These are phyloP conservation scores for Nigrospora oryzae DNA, from an alignment of 2,329 filamentous ascomycete species.

Conservation along the genomic window DNA sequence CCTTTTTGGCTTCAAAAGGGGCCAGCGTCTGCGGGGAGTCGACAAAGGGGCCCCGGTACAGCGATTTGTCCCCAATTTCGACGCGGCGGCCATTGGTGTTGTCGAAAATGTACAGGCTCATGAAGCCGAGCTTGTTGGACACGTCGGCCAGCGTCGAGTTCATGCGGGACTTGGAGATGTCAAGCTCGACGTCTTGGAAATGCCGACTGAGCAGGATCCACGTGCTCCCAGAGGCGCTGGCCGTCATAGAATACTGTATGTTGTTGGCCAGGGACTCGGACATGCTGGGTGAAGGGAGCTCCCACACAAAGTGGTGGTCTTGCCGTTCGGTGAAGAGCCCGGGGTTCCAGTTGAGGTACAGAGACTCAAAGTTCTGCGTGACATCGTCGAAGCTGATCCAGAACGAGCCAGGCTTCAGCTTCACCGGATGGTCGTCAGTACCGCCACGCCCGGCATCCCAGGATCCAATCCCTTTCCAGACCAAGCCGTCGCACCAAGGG, in stretches of 20 bases:
- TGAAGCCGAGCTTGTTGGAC: conserved; percentile 63
- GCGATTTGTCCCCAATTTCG: conserved; percentile 61
- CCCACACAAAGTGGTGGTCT: conserved; percentile 87
- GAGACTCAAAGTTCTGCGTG: conserved; percentile 84
- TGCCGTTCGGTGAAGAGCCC: conserved; percentile 71
- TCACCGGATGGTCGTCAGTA: conserved; percentile 15
- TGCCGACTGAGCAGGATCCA: conserved; percentile 87
- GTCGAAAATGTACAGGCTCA: conserved; percentile 76
- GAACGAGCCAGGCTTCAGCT: conserved; percentile 62
- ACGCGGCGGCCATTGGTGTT: conserved; percentile 58
- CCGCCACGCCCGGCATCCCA: conserved; percentile 13
- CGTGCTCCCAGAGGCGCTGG: conserved; percentile 49
- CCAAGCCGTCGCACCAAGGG: conserved; percentile 80
- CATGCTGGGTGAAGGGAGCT: conserved; percentile 39
- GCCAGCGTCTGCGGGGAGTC: conserved; percentile 90
- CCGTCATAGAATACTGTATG: conserved; percentile 63
- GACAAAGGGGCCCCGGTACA: conserved; percentile 76
- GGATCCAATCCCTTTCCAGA: conserved; percentile 53
- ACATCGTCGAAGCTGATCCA: conserved; percentile 90
- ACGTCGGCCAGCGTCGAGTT: conserved; percentile 28
- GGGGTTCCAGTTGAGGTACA: conserved; percentile 98
- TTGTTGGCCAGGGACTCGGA: conserved; percentile 53
- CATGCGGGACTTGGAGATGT: conserved; percentile 38
- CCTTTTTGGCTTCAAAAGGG: conserved; percentile 50
- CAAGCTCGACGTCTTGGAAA: conserved; percentile 62